A percentile compares a stretch with the other conserved stretches of the same genome.
phyloP scores from a whole-genome alignment of 2,329 filamentous ascomycete species.

The Calonectria hawksworthii region DNA sequence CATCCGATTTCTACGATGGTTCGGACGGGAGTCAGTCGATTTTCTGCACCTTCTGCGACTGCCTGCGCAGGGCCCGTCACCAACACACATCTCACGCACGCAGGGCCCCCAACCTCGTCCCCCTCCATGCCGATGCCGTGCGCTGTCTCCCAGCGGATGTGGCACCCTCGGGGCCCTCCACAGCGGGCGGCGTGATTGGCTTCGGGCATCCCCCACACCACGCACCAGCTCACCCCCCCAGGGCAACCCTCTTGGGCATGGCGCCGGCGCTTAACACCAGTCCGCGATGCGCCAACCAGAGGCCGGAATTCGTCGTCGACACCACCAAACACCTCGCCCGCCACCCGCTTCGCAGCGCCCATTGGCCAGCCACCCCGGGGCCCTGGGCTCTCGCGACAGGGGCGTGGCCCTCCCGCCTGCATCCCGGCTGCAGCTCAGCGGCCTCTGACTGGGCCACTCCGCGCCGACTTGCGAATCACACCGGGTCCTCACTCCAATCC shows the following conservation, averaged over 20 bases:
- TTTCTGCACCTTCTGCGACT: not conserved
- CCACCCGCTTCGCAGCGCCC: slow-evolving; percentile 19
- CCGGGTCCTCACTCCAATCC: slow-evolving; percentile 34
- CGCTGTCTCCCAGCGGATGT: not conserved
- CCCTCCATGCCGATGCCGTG: not conserved
- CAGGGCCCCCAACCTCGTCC: not conserved
- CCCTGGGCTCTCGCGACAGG: slow-evolving; percentile 26
- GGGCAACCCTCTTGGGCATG: slow-evolving; percentile 28
- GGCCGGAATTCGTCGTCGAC: slow-evolving; percentile 19
- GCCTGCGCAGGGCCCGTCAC: not conserved
- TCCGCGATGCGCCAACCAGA: slow-evolving; percentile 39
- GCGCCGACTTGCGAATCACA: slow-evolving; percentile 45
- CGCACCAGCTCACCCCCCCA: slow-evolving; percentile 23
- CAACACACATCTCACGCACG: not conserved
- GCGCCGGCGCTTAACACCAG: slow-evolving; percentile 45
- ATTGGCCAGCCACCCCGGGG: slow-evolving; percentile 36
- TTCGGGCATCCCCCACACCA: not conserved
- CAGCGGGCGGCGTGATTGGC: slow-evolving; percentile 34
- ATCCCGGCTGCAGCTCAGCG: slow-evolving; percentile 32
- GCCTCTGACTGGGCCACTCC: slow-evolving; percentile 46
- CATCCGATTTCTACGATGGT: slow-evolving; percentile 34
- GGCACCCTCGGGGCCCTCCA: slow-evolving; percentile 6
- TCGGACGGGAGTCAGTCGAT: slow-evolving; percentile 18
- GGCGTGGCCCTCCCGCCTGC: slow-evolving; percentile 39
- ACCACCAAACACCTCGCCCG: slow-evolving; percentile 8